phyloP scores from a whole-genome alignment of 176 grass and related monocot genomes.

The Oryza brachyantha region DNA sequence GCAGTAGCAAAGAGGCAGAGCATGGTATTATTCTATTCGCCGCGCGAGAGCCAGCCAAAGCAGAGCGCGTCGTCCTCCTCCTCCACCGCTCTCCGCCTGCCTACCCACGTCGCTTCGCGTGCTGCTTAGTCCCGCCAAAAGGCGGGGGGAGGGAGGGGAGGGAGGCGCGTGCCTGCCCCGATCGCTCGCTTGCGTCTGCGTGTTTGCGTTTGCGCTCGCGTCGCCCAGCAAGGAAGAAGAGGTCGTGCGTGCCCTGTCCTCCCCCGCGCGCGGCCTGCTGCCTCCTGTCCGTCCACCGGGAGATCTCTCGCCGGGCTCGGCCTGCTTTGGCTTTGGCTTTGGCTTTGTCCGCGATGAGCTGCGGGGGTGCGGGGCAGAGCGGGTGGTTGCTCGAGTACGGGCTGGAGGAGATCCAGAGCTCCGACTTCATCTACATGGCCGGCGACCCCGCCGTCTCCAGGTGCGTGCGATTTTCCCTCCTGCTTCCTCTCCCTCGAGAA shows the following conservation, averaged over 20 bases:
- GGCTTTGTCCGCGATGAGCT: constrained; percentile 21
- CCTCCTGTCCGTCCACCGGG: too few relatives aligned
- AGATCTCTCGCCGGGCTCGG: too few relatives aligned
- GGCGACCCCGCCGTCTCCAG: constrained; percentile 65
- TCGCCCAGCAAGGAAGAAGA: neutral
- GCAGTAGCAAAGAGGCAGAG: too few relatives aligned
- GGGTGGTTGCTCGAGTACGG: constrained; percentile 82
- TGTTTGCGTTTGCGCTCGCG: neutral
- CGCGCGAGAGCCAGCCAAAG: neutral
- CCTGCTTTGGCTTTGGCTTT: neutral
- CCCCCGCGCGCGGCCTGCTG: too few relatives aligned
- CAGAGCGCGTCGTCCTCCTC: neutral
- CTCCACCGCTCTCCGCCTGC: too few relatives aligned
- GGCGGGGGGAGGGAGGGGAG: neutral
- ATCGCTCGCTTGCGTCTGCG: too few relatives aligned
- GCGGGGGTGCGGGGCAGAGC: constrained; percentile 22
- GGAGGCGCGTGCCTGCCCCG: neutral
- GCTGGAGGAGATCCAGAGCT: constrained; percentile 55
- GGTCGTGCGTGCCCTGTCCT: too few relatives aligned
- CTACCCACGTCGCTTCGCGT: neutral
- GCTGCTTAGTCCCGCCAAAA: constrained; percentile 11
- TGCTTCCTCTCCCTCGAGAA: neutral
- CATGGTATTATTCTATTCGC: neutral
- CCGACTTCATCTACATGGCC: constrained; percentile 72
- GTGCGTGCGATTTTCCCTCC: constrained; percentile 19